Evolutionary conservation across 352 stramenopile genomes (phyloP), one percentile per base, ranked within the genome.

Genomic region (Phytopythium chamaehyphon): DNA sequence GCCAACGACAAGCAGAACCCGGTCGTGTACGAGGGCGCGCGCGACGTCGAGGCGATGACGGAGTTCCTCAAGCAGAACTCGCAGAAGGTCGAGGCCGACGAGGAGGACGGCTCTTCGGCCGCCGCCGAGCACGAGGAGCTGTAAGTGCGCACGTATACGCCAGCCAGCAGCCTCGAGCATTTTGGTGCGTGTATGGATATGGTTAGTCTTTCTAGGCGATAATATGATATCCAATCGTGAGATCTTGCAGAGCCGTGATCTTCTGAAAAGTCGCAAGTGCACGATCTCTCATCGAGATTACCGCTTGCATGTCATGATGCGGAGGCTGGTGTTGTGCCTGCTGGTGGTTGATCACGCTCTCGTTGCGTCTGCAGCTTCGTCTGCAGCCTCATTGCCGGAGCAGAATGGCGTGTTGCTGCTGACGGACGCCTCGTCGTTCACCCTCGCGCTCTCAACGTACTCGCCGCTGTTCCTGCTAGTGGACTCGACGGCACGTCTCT

Each of bases 21-120:
- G 46, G 64, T 96, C 42, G 59, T 75, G 50, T 97, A 95, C 72
- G 84, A 96, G 42, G 86, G 82, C 35, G 74, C 75, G 12, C 83
- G 84, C 40, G 86, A 96, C 45, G 76, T 96, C 10, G 85, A 92
- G 24, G 71, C 73, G 42, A 81, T 97, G 47, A 78, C 86, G 40
- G 73, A 80, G 31, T 97, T 94, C 70, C 56, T 96, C 40, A 89
- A 96, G 79, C 73, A 90, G 71, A 86, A 95, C 62, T 82, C 83
- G 22, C 71, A 90, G 61, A 86, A 89, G 73, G 89, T 88, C 52
- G 76, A 88, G 51, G 54, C 88, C 6, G 75, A 88, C 52, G 76
- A 88, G 51, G 54, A 88, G 9, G 75, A 88, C 40, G 81, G 78
- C 55, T 59, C 62, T 21, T 59, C 72, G 44, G 69, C 88, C 65